Evolutionary conservation across 371 early-diverging fungal genomes (phyloP).

Genomic region (Circinella minor): DNA sequence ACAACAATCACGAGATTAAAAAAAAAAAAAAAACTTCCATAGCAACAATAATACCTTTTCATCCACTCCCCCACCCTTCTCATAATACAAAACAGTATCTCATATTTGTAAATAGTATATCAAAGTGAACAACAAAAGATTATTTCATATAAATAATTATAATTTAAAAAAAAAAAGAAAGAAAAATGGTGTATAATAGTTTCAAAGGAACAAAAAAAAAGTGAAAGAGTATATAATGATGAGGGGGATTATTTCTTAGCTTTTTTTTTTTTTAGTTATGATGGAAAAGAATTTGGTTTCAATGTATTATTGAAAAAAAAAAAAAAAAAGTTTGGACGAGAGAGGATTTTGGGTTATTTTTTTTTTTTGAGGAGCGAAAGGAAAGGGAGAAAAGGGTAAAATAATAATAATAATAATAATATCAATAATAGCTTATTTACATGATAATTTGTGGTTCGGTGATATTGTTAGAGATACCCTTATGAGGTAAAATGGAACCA

Average conservation of each 20-base stretch:
- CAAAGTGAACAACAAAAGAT: background rate
- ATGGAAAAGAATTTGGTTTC: too few species aligned
- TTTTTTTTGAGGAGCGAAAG: background rate
- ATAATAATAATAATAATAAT: background rate
- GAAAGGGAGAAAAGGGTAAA: background rate
- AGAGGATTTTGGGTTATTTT: background rate
- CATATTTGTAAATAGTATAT: too few species aligned
- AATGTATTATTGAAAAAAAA: too few species aligned
- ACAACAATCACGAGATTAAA: constrained; percentile 3
- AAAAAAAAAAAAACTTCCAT: too few species aligned
- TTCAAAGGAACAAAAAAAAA: background rate
- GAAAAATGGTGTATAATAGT: constrained; percentile 11
- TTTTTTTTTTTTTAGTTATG: too few species aligned
- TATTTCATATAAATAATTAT: constrained; percentile 9
- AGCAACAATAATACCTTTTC: too few species aligned
- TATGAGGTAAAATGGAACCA: constrained; percentile 94
- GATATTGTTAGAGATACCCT: constrained; percentile 85
- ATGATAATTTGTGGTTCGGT: constrained; percentile 96
- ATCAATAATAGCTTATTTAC: constrained; percentile 59
- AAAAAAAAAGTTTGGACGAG: too few species aligned
- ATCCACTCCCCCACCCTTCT: too few species aligned
- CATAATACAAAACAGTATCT: too few species aligned
- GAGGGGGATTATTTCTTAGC: too few species aligned
- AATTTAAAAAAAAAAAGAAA: constrained; percentile 2
- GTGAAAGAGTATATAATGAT: background rate